These are phyloP conservation scores for Xylariaceae sp. DNA, from an alignment of 2,329 filamentous ascomycete species.

Conservation along the genomic window DNA sequence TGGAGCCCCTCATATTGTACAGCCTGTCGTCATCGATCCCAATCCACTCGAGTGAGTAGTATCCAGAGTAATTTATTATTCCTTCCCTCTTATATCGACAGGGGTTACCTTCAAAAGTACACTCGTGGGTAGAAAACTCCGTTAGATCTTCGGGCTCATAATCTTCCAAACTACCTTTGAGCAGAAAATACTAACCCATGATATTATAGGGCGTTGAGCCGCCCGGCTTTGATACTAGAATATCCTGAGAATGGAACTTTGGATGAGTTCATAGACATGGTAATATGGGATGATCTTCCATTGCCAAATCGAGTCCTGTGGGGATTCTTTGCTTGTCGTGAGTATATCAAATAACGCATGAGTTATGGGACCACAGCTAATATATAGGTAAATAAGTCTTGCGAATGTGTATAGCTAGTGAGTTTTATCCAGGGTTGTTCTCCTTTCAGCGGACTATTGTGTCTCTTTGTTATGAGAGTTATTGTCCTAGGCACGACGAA, in stretches of 20 bases:
- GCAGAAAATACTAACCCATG: too few relatives aligned
- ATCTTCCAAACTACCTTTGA: too few relatives aligned
- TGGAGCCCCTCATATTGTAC: conserved; percentile 1
- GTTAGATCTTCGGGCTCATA: too few relatives aligned
- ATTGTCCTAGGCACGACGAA: too few relatives aligned
- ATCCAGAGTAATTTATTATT: too few relatives aligned
- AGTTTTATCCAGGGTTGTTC: background rate
- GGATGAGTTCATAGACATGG: background rate
- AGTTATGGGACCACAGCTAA: background rate
- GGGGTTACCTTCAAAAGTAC: too few relatives aligned
- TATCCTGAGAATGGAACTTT: background rate
- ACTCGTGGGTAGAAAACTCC: too few relatives aligned
- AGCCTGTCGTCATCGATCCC: background rate
- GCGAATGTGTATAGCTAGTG: background rate
- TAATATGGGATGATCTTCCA: background rate
- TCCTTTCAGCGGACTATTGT: too few relatives aligned
- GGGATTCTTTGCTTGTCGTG: background rate
- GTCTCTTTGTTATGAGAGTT: too few relatives aligned
- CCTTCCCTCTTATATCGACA: too few relatives aligned
- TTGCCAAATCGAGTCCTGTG: background rate
- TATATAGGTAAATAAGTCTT: background rate
- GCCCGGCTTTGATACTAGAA: background rate
- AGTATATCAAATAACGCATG: background rate
- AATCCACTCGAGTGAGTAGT: background rate
- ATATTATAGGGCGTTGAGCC: background rate